These are phyloP conservation scores for Claviceps spartinae DNA, from an alignment of 2,329 filamentous ascomycete species.

Conservation along the genomic window DNA sequence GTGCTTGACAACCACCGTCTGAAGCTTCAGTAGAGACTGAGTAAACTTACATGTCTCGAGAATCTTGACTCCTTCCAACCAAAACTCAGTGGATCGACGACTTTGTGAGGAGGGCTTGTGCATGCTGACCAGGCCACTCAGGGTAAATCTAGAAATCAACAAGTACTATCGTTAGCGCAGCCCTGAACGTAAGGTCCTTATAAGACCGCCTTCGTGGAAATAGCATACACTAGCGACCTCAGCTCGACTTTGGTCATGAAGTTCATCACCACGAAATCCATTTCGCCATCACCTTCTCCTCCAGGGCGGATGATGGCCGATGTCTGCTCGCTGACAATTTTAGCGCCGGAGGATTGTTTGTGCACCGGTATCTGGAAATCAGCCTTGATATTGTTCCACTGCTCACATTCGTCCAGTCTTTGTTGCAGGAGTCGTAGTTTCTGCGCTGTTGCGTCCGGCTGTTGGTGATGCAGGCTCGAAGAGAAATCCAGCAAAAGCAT, in stretches of 20 bases:
- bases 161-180: slow-evolving; percentile 7
- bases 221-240: slow-evolving; percentile 38
- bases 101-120: slow-evolving; percentile 23
- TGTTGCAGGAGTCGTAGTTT: slow-evolving; percentile 51
- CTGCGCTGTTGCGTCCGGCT: slow-evolving; percentile 37
- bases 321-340: slow-evolving; percentile 45
- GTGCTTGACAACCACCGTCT: background rate
- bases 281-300: slow-evolving; percentile 28
- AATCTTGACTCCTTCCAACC: slow-evolving; percentile 29
- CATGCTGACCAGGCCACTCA: slow-evolving; percentile 36
- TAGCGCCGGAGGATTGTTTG: slow-evolving; percentile 31
- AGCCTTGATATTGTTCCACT: slow-evolving; percentile 33
- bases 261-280: slow-evolving; percentile 45
- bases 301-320: slow-evolving; percentile 33
- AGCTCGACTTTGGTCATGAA: slow-evolving; percentile 48
- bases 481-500: slow-evolving; percentile 56
- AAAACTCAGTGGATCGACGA: slow-evolving; percentile 24
- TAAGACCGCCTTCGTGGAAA: background rate
- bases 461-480: slow-evolving; percentile 52
- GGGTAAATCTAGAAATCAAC: slow-evolving; percentile 30
- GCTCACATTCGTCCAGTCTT: slow-evolving; percentile 43
- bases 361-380: slow-evolving; percentile 43
- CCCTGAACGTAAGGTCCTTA: background rate
- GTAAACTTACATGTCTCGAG: slow-evolving; percentile 32
- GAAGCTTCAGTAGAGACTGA: too few species aligned